Evolutionary conservation across 306 rosid genomes (phyloP).

Genomic region (Quercus mongolica): DNA sequence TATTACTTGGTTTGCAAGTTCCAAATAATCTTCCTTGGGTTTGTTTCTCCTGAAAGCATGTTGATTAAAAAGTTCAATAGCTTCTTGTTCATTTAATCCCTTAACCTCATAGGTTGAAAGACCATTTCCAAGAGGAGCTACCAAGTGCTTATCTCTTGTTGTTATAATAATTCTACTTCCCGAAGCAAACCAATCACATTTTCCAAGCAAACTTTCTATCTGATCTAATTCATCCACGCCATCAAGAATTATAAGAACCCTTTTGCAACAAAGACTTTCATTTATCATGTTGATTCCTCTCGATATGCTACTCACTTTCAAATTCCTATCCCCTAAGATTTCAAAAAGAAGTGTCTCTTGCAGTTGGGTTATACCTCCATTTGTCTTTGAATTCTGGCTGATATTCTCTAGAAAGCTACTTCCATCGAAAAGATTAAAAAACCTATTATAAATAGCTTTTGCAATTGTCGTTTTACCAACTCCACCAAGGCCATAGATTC

Average conservation of each 20-base stretch:
- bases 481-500: conserved; percentile 33
- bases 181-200: background rate
- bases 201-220: background rate
- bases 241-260: background rate
- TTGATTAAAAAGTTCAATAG: too few species aligned
- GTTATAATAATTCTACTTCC: background rate
- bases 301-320: background rate
- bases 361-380: background rate
- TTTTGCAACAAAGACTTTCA: background rate
- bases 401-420: background rate
- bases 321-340: background rate
- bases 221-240: background rate
- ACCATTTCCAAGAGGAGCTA: background rate
- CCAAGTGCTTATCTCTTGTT: background rate
- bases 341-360: background rate
- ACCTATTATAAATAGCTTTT: background rate
- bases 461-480: conserved; percentile 26
- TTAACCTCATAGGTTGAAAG: too few species aligned
- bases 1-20: too few species aligned
- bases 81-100: too few species aligned
- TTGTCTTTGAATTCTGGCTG: background rate
- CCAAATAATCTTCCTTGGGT: too few species aligned
- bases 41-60: too few species aligned
- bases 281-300: background rate
- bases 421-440: background rate